These are phyloP conservation scores for Rhodamnia rubescens DNA, from an alignment of 345 rosid species.

Conservation along the genomic window DNA sequence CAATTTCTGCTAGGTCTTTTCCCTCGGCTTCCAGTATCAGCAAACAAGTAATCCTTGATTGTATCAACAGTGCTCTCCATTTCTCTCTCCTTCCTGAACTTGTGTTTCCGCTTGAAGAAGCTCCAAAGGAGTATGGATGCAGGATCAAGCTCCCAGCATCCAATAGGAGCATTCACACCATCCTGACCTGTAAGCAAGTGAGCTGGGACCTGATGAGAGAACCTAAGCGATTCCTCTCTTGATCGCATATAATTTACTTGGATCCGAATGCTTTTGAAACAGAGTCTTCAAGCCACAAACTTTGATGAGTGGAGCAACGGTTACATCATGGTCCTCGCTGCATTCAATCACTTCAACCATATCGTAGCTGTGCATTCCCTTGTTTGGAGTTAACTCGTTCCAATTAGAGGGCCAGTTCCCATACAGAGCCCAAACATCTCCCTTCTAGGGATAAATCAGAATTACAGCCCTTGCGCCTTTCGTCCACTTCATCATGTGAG, in stretches of 20 bases:
- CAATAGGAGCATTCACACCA: conserved; percentile 28
- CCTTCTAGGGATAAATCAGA: conserved; percentile 40
- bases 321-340: conserved; percentile 27
- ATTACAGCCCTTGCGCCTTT: conserved; percentile 34
- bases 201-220: conserved; percentile 57
- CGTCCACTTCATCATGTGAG: conserved; percentile 47
- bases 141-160: conserved; percentile 57
- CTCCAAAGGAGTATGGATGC: conserved; percentile 40
- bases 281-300: conserved; percentile 40
- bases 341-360: conserved; percentile 52
- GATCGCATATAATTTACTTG: conserved; percentile 15
- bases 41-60: background rate
- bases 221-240: conserved; percentile 36
- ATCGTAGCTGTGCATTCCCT: conserved; percentile 25
- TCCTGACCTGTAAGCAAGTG: conserved; percentile 42
- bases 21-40: background rate
- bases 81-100: background rate
- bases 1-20: background rate
- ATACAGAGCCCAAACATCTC: conserved; percentile 48
- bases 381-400: conserved; percentile 27
- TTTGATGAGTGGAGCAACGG: conserved; percentile 38
- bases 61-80: background rate
- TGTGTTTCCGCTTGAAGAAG: conserved; percentile 22
- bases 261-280: conserved; percentile 13
- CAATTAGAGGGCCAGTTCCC: conserved; percentile 50